Evolutionary conservation across 768 basidiomycete species (phyloP).

Genomic region (Terana coerulea): DNA sequence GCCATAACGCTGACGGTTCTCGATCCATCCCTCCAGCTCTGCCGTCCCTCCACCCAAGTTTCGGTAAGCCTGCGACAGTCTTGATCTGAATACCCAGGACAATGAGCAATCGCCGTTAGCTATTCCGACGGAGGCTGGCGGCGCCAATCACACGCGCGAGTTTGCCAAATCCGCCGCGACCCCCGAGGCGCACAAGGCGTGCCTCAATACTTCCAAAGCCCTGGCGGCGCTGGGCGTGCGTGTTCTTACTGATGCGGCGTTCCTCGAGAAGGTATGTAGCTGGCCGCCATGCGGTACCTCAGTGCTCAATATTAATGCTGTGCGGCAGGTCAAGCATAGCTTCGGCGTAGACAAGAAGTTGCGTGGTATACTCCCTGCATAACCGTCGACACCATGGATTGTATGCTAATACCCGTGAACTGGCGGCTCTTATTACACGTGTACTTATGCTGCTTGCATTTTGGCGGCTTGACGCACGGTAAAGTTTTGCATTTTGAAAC

Average conservation of each 20-base stretch:
- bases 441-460: too few species aligned
- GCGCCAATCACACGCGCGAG: conserved; percentile 73
- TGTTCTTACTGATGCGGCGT: conserved; percentile 61
- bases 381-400: too few species aligned
- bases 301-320: neutral
- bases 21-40: conserved; percentile 2
- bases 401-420: too few species aligned
- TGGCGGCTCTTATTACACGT: too few species aligned
- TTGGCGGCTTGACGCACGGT: too few species aligned
- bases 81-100: neutral
- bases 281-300: neutral
- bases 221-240: conserved; percentile 69
- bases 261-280: conserved; percentile 49
- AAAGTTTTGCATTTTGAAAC: too few species aligned
- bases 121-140: conserved; percentile 67
- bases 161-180: conserved; percentile 65
- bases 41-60: conserved; percentile 73
- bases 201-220: conserved; percentile 63
- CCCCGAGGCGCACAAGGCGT: conserved; percentile 59
- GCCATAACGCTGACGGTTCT: neutral
- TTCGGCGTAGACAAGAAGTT: too few species aligned
- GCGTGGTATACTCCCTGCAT: too few species aligned
- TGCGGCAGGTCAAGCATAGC: conserved; percentile 42
- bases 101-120: conserved; percentile 36
- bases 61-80: conserved; percentile 36